A percentile compares a stretch with the other conserved stretches of the same genome.
phyloP scores from a whole-genome alignment of 208 protist genomes.

The Phytomonas francai region DNA sequence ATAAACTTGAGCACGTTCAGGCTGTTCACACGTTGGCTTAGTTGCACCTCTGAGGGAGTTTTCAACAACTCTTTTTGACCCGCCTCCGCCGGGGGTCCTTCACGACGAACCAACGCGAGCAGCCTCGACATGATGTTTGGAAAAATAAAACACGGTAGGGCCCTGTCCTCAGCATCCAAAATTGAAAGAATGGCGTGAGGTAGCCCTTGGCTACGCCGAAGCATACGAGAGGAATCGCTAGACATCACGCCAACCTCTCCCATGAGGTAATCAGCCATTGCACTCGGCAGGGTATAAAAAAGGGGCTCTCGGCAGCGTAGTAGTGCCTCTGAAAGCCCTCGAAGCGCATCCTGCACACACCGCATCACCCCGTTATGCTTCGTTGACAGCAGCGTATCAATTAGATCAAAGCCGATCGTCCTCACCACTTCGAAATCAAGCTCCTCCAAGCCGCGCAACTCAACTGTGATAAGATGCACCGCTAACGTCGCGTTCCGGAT shows the following conservation, averaged over 20 bases:
- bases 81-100: neutral
- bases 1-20: slow-evolving; percentile 91
- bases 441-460: slow-evolving; percentile 19
- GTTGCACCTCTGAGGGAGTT: slow-evolving; percentile 21
- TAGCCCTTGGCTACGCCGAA: slow-evolving; percentile 85
- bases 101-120: slow-evolving; percentile 27
- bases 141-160: slow-evolving; percentile 61
- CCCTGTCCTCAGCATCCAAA: slow-evolving; percentile 74
- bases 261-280: slow-evolving; percentile 65
- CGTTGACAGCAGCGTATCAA: slow-evolving; percentile 68
- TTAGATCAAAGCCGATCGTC: slow-evolving; percentile 38
- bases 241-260: slow-evolving; percentile 75
- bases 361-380: slow-evolving; percentile 91
- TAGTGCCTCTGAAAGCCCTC: slow-evolving; percentile 32
- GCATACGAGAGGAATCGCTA: slow-evolving; percentile 56
- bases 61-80: neutral
- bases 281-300: slow-evolving; percentile 47
- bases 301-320: slow-evolving; percentile 44
- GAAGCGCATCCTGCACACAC: slow-evolving; percentile 56
- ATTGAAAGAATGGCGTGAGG: slow-evolving; percentile 76
- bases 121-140: slow-evolving; percentile 55
- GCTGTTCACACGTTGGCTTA: slow-evolving; percentile 79
- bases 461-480: slow-evolving; percentile 21
- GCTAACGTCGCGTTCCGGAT: slow-evolving; percentile 52
- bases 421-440: slow-evolving; percentile 35